phyloP scores from a whole-genome alignment of 106 monocot genomes.

The Platanthera zijinensis region DNA sequence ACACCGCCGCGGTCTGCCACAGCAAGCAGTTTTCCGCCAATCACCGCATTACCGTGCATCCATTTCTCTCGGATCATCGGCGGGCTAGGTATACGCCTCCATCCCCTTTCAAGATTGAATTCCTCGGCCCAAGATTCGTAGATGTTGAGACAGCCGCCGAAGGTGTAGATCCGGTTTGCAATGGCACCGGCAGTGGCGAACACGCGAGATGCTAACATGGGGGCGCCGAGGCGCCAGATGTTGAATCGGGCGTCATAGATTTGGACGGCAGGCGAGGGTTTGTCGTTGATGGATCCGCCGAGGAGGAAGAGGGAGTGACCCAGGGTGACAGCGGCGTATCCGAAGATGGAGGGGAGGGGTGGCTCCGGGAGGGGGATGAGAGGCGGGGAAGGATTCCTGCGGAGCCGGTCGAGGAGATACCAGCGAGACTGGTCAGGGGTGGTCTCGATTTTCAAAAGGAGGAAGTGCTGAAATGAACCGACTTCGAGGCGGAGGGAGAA shows the following conservation, averaged over 20 bases:
- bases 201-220: conserved; percentile 43
- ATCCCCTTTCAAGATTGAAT: conserved; percentile 25
- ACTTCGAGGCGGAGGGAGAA: conserved; percentile 28
- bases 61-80: conserved; percentile 46
- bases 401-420: conserved; percentile 29
- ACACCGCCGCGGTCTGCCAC: conserved; percentile 76
- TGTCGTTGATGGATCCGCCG: conserved; percentile 47
- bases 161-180: conserved; percentile 32
- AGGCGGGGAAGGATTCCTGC: not conserved
- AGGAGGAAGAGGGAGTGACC: conserved; percentile 37
- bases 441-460: conserved; percentile 32
- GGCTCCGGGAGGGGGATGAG: conserved; percentile 28
- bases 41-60: conserved; percentile 71
- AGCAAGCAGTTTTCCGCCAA: conserved; percentile 60
- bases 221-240: conserved; percentile 48
- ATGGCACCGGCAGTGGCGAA: conserved; percentile 52
- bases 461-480: conserved; percentile 14
- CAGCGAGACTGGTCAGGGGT: conserved; percentile 14
- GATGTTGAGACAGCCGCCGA: conserved; percentile 64
- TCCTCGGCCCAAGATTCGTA: conserved; percentile 54
- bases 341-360: conserved; percentile 18
- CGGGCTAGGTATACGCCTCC: conserved; percentile 50
- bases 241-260: conserved; percentile 34
- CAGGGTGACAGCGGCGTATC: conserved; percentile 18
- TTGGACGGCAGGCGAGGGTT: conserved; percentile 36